Percentiles rank a stretch among this genome's conserved stretches.
These are phyloP conservation scores for Dendryphion nanum DNA, from an alignment of 2,329 filamentous ascomycete genomes.

Conservation along the genomic window DNA sequence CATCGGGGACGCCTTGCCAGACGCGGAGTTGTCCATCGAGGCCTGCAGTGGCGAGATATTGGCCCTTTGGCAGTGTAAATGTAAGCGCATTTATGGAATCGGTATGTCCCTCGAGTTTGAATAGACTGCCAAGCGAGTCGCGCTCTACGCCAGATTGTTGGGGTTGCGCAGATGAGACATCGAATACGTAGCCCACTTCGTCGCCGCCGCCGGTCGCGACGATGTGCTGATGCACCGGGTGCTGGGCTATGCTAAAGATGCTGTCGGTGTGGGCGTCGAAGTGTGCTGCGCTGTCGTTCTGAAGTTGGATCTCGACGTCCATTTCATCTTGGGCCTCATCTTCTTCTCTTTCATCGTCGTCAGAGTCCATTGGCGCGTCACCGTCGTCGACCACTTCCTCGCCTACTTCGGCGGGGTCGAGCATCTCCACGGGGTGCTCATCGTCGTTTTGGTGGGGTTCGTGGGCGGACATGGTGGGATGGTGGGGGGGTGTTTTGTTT, in stretches of 20 bases:
- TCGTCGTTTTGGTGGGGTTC: slow-evolving; percentile 29
- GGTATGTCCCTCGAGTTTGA: slow-evolving; percentile 81
- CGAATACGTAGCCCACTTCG: slow-evolving; percentile 84
- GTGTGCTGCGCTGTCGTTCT: slow-evolving; percentile 91
- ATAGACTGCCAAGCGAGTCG: slow-evolving; percentile 64
- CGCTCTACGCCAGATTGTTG: slow-evolving; percentile 40
- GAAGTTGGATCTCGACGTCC: slow-evolving; percentile 68
- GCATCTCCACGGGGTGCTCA: slow-evolving; percentile 54
- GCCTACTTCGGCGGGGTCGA: slow-evolving; percentile 73
- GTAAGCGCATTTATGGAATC: slow-evolving; percentile 86
- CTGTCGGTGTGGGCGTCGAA: slow-evolving; percentile 89
- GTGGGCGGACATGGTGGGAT: slow-evolving; percentile 3
- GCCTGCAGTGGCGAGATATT: slow-evolving; percentile 82
- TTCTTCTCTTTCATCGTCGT: slow-evolving; percentile 58
- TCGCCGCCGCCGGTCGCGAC: slow-evolving; percentile 85
- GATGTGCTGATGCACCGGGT: slow-evolving; percentile 74
- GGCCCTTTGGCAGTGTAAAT: slow-evolving; percentile 80
- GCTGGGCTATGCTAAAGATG: slow-evolving; percentile 92
- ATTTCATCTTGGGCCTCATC: slow-evolving; percentile 48
- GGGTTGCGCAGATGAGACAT: slow-evolving; percentile 61
- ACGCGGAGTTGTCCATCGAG: slow-evolving; percentile 80
- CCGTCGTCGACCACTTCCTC: slow-evolving; percentile 70
- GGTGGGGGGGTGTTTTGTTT: too few relatives aligned
- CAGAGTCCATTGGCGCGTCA: slow-evolving; percentile 78
- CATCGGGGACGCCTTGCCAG: slow-evolving; percentile 56